Percentiles rank a stretch among this genome's conserved stretches.
Evolutionary conservation across 2,329 filamentous ascomycete genomes (phyloP).

Genomic region (Cryphonectria japonica): DNA sequence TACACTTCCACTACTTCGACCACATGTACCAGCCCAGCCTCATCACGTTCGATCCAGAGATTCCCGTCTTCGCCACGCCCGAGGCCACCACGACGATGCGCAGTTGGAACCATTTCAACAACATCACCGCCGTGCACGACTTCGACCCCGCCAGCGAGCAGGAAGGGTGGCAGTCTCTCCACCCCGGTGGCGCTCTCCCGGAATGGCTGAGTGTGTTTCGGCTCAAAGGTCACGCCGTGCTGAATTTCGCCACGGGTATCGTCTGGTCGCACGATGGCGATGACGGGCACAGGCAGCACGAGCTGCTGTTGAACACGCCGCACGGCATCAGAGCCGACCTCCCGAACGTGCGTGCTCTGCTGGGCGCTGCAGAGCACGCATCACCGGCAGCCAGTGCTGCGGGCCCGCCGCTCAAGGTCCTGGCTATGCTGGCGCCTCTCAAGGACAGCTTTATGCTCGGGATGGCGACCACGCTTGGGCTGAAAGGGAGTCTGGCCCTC

Average conservation of each 20-base stretch:
- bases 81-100: constrained; percentile 16
- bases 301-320: constrained; percentile 27
- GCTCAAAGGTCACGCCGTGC: constrained; percentile 5
- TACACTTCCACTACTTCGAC: constrained; percentile 22
- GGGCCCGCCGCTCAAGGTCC: constrained; percentile 1
- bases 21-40: constrained; percentile 29
- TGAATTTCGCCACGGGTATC: constrained; percentile 14
- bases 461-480: constrained; percentile 16
- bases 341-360: constrained; percentile 14
- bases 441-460: constrained; percentile 26
- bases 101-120: constrained; percentile 28
- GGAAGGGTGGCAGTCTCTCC: constrained; percentile 20
- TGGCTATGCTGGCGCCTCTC: constrained; percentile 29
- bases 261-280: background rate
- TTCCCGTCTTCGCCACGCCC: constrained; percentile 29
- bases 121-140: constrained; percentile 11
- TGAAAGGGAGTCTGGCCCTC: constrained; percentile 22
- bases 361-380: background rate
- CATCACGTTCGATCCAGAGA: constrained; percentile 23
- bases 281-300: constrained; percentile 8
- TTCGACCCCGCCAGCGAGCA: background rate
- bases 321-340: constrained; percentile 23
- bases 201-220: constrained; percentile 28
- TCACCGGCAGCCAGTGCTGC: background rate
- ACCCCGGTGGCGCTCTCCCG: constrained; percentile 26